Evolutionary conservation across 1,284 basidiomycete species (phyloP).

Genomic region (Ceratobasidium sp.): DNA sequence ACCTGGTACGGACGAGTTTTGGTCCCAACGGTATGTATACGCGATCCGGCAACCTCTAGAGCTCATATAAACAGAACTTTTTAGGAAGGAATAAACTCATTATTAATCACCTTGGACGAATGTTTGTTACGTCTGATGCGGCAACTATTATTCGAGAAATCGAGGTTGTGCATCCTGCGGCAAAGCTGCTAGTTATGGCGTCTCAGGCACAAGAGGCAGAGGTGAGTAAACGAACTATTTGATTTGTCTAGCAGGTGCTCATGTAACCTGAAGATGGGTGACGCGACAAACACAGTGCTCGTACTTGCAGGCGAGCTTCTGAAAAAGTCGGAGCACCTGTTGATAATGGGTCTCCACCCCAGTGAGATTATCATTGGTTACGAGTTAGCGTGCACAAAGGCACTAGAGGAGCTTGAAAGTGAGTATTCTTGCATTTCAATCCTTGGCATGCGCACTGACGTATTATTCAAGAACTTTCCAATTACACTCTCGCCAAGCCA

Average conservation of each 20-base stretch:
- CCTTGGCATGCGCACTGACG: constrained; percentile 1
- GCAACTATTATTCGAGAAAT: constrained; percentile 99
- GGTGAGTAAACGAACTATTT: constrained; percentile 64
- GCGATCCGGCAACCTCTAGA: background rate
- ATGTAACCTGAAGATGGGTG: constrained; percentile 82
- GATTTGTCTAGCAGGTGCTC: background rate
- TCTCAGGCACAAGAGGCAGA: constrained; percentile 95
- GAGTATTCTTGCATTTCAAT: constrained; percentile 57
- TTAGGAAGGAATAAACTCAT: constrained; percentile 93
- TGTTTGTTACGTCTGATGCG: constrained; percentile 99
- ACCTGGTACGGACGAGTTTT: constrained; percentile 96
- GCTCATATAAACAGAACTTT: constrained; percentile 13
- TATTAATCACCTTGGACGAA: constrained; percentile 94
- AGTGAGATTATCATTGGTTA: constrained; percentile 96
- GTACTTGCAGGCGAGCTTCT: constrained; percentile 97
- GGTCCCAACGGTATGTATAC: constrained; percentile 88
- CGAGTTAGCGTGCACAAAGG: constrained; percentile 92
- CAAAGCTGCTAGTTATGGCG: constrained; percentile 97
- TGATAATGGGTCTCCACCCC: constrained; percentile 97
- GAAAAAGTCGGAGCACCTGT: constrained; percentile 92
- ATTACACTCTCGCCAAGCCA: constrained; percentile 79
- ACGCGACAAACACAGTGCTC: constrained; percentile 95
- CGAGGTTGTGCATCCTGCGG: constrained; percentile 98
- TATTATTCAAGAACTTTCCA: constrained; percentile 69
- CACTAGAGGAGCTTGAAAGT: constrained; percentile 92